Base-by-base conservation (phyloP, 1,139 yeast species). In the Blastobotrys indianensis region DNA sequence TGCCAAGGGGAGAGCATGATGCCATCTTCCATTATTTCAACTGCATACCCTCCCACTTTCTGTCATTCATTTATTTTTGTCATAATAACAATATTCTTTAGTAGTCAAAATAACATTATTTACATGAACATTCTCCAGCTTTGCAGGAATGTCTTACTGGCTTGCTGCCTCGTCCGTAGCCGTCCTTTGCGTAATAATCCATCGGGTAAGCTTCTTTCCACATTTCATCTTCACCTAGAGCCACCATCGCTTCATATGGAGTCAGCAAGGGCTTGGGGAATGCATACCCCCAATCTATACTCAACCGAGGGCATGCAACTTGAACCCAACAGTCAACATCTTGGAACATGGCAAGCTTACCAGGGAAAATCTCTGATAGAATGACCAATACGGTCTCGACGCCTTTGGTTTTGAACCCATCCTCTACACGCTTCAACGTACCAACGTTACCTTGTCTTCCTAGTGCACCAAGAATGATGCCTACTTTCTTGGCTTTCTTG, bases 221-320 rank as follows among this genome's bases (percentile, higher is more conserved):
- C 67, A 75, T 77, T 36, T 71, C 69, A 59, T 88, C 96, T 45
- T 80, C 73, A 8, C 78, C 83, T 57, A 92, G 65, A 74, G 88
- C 76, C 3, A 90, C 95, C 88, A 86, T 88, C 0, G 97, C 90
- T 61, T 92, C 99, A 63, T 94, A 92, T 0, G 99, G 98, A 0
- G 98, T 90, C 48, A 92, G 68, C 39, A 92, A 70, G 0, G 99
- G 99, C 61, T 85, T 85, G 49, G 82, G 80, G 61, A 92, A 92
- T 0, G 98, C 98, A 63, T 94, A 92, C 1, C 99, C 99, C 99
- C 99, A 92, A 64, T 92, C 99, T 38, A 92, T 92, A 2, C 96
- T 86, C 44, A 92, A 70, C 56, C 99, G 72, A 0, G 99, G 99
- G 63, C 99, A 92, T 0, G 98, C 99, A 3, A 92, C 96, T 65